Conservation (phyloP, 176 grass and related monocot genomes). For the Oryza brachyantha region DNA sequence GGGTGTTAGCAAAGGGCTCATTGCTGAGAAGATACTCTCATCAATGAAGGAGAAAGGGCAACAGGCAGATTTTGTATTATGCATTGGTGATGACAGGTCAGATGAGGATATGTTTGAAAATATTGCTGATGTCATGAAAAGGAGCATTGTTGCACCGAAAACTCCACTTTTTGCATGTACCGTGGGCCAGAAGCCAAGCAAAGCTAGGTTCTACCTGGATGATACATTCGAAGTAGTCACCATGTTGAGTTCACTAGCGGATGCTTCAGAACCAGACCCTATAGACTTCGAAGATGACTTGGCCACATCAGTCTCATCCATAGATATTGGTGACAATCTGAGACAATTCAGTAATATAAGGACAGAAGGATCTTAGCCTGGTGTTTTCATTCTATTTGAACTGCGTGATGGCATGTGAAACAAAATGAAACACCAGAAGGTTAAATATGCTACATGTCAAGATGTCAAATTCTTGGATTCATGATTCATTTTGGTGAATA, state of each 20-base stretch:
- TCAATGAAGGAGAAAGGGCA: slow-evolving; percentile 60
- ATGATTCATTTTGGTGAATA: slow-evolving; percentile 36
- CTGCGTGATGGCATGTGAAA: neutral
- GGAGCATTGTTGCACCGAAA: slow-evolving; percentile 51
- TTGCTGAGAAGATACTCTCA: slow-evolving; percentile 71
- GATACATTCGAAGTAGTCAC: slow-evolving; percentile 71
- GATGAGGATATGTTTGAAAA: slow-evolving; percentile 97
- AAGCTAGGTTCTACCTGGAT: slow-evolving; percentile 86
- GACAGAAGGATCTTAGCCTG: slow-evolving; percentile 37
- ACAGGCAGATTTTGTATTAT: slow-evolving; percentile 80
- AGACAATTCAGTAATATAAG: slow-evolving; percentile 19
- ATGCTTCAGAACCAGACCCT: slow-evolving; percentile 47
- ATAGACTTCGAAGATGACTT: slow-evolving; percentile 33
- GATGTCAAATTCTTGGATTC: neutral
- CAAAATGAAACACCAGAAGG: slow-evolving; percentile 4
- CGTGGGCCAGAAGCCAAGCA: slow-evolving; percentile 90
- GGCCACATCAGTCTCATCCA: slow-evolving; percentile 27
- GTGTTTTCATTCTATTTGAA: slow-evolving; percentile 21
- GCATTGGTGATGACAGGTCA: slow-evolving; percentile 80
- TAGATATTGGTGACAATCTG: slow-evolving; percentile 27
- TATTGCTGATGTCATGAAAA: slow-evolving; percentile 58
- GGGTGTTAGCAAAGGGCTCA: slow-evolving; percentile 84
- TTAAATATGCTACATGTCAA: slow-evolving; percentile 7
- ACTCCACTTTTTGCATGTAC: slow-evolving; percentile 75
- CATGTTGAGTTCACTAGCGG: slow-evolving; percentile 72